Evolutionary conservation across 257 asterid genomes (phyloP), one percentile per base, ranked within the genome.

Genomic region (Nicotiana sylvestris): DNA sequence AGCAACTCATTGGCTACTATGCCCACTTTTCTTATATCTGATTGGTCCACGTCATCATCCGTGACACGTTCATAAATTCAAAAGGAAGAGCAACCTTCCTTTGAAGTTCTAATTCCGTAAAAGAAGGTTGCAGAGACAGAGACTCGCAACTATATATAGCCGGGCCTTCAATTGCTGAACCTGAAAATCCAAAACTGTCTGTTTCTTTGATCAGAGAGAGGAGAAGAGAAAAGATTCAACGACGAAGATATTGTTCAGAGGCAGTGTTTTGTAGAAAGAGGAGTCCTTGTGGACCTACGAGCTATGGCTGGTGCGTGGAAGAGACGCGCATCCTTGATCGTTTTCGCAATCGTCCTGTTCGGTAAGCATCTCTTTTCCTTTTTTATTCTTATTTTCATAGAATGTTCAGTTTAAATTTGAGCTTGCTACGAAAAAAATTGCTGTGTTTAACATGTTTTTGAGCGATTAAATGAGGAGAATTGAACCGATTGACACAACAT

Each of bases 41-140:
- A 92, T 91, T 92, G 94, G 97, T 85, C 94, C 97, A 92, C 86
- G 90, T 91, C 87, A 87, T 49, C 84, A 70, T 0, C 9, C 1
- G 15, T 89, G 97, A 90, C 97, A 87, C 67, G 9, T 33, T 55
- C 81, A 43, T 58, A 78, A 7, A 25, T 60, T 21, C 62, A 67
- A 65, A 49, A 13, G 16, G 35, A 58, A 80, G 33, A 57, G 67
- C 51, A 4, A 5, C 55, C 18, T 70, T 60, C 49, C 11, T 7
- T 43, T 16, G 7, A 27, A 56, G 3, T 76, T 3, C 46, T n/a
- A 2, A 2, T 8, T 29, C 5, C 13, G 3, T 32, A 12, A 66
- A 82, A 84, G 80, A 81, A 4, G n/a, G 25, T 10, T 64, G 69
- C 78, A 49, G 25, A 46, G 60, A 12, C 30, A 30, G n/a, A 43